Evolutionary conservation across 2,329 filamentous ascomycete genomes (phyloP).

Genomic region (Xylariaceae sp.): DNA sequence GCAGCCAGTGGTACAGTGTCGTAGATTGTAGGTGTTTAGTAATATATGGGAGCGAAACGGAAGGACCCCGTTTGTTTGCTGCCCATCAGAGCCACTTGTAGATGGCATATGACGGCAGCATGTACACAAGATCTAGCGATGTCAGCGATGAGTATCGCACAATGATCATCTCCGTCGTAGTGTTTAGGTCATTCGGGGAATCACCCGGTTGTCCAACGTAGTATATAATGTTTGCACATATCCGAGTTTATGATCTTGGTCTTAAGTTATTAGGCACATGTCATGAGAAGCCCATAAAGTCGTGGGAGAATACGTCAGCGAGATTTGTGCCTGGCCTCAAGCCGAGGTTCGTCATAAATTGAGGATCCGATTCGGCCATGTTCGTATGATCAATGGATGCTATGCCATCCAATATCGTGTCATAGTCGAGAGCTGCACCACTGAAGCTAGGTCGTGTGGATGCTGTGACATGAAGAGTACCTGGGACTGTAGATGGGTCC

Average conservation of each 20-base stretch:
- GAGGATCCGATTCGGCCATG: constrained; percentile 52
- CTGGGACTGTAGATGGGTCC: constrained; percentile 3
- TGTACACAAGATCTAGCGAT: no score
- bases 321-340: constrained; percentile 62
- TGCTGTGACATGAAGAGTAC: constrained; percentile 8
- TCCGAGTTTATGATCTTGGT: background rate
- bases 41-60: no score
- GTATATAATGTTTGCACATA: background rate
- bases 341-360: constrained; percentile 66
- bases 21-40: no score
- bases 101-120: no score
- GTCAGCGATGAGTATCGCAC: no score
- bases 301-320: constrained; percentile 38
- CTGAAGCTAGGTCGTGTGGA: constrained; percentile 22
- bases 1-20: no score
- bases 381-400: constrained; percentile 50
- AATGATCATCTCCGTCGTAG: no score
- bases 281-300: constrained; percentile 23
- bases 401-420: constrained; percentile 51
- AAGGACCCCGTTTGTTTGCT: no score
- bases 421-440: constrained; percentile 42
- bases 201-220: no score
- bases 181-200: no score
- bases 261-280: background rate
- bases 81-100: no score